phyloP scores from a whole-genome alignment of 495 filamentous ascomycete species.

The Penicillium nucicola region DNA sequence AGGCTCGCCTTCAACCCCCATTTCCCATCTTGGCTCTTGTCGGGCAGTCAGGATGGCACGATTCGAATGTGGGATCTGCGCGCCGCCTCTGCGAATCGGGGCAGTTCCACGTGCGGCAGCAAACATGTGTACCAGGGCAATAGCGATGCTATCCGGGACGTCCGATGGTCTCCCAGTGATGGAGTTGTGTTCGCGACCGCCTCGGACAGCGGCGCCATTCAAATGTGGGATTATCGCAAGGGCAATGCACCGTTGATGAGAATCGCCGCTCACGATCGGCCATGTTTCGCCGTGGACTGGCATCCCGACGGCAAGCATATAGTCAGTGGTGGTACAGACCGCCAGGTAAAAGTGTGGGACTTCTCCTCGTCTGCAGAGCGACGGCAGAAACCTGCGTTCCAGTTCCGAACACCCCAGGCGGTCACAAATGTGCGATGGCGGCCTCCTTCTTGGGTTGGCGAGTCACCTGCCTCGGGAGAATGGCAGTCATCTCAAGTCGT shows the following conservation, averaged over 20 bases:
- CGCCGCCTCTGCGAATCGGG: slow-evolving; percentile 45
- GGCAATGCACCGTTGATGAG: slow-evolving; percentile 58
- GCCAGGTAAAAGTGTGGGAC: slow-evolving; percentile 89
- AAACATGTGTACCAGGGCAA: slow-evolving; percentile 57
- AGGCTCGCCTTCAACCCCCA: slow-evolving; percentile 87
- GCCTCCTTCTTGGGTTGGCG: slow-evolving; percentile 70
- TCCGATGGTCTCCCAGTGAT: slow-evolving; percentile 85
- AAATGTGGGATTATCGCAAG: slow-evolving; percentile 68
- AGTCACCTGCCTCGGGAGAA: slow-evolving; percentile 58
- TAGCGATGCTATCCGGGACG: slow-evolving; percentile 77
- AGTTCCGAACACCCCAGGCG: slow-evolving; percentile 60
- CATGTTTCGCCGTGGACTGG: slow-evolving; percentile 85
- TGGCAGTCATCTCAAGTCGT: slow-evolving; percentile 67
- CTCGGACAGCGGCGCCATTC: slow-evolving; percentile 79
- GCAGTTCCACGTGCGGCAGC: slow-evolving; percentile 52
- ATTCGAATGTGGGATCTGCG: slow-evolving; percentile 79
- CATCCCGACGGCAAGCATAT: slow-evolving; percentile 92
- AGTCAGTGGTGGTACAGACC: slow-evolving; percentile 78
- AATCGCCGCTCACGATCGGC: slow-evolving; percentile 79
- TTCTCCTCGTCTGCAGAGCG: slow-evolving; percentile 72
- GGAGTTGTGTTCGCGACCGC: slow-evolving; percentile 83
- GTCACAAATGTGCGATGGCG: slow-evolving; percentile 83
- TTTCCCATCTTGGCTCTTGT: slow-evolving; percentile 70
- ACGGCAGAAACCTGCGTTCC: slow-evolving; percentile 69
- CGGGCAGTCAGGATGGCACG: slow-evolving; percentile 88